Evolutionary conservation across 257 asterid genomes (phyloP), one percentile per base, ranked within the genome.

Genomic region (Solanum appendiculatum): DNA sequence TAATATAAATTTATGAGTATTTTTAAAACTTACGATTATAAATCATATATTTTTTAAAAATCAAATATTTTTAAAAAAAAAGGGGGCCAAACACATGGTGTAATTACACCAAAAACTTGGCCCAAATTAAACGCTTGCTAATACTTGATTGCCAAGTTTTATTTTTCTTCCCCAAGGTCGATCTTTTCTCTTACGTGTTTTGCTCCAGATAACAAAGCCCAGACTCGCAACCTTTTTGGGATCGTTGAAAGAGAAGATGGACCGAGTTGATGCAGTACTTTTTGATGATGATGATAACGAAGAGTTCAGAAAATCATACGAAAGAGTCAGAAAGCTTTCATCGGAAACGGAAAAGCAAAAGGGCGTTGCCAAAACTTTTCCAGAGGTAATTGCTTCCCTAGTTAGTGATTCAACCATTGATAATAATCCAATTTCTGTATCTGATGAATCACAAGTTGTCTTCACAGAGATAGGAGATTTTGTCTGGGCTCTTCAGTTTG

Each of bases 381-480:
- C 92, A 6, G 90, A 87, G 87, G 86, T 89, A 74, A 87, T 95
- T 85, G 90, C 92, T 34, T 89, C 87, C 16, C 93, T 97, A 70
- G 86, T 92, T 78, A 68, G 83, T 75, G 90, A 86, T 85, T 86
- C 92, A 73, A 82, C 88, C 54, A 66, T 85, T 6, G 95, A 91
- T 11, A 90, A 90, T 9, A 90, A 91, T 87, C 89, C 90, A 64
- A 91, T 72, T 88, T 15, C 87, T 42, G 89, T 75, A 77, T 68
- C 92, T 81, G 94, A 91, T 75, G 98, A 95, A 37, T 91, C 92
- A 86, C 93, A 92, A 75, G 96, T 96, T 86, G 96, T 94, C 92
- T 95, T 97, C 88, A 90, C 99, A 2, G 98, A 95, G 94, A 95
- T 95, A 95, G 99, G 96, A 88, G 99, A 94, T 89, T 96, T 96